Percentiles rank a stretch among this genome's conserved stretches.
Evolutionary conservation across 2,329 filamentous ascomycete genomes (phyloP).

Genomic region (Sclerotinia subarctica): DNA sequence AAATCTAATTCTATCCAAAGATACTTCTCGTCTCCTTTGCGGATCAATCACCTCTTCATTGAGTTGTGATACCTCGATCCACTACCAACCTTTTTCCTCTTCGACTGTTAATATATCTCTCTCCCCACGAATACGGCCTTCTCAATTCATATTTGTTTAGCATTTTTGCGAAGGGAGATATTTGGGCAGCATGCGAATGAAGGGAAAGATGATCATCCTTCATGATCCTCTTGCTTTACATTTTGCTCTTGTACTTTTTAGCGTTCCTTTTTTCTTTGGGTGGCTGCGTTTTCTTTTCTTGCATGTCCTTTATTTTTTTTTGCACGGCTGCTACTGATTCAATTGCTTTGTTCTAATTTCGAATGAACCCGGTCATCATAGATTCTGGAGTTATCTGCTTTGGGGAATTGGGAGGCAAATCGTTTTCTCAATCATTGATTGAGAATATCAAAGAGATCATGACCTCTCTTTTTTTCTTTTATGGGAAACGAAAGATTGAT

Average conservation of each 20-base stretch:
- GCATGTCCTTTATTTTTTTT: constrained; percentile 11
- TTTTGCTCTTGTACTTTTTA: constrained; percentile 18
- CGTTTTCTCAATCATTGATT: neutral
- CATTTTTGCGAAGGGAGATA: constrained; percentile 16
- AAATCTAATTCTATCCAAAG: constrained; percentile 1
- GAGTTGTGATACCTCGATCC: neutral
- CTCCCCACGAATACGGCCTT: constrained; percentile 5
- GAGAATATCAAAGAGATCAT: neutral
- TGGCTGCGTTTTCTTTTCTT: constrained; percentile 7
- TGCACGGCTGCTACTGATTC: constrained; percentile 1
- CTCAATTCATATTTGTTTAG: constrained; percentile 16
- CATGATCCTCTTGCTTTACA: constrained; percentile 7
- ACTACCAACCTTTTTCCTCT: neutral
- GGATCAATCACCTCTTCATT: constrained; percentile 3
- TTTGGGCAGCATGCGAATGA: constrained; percentile 17
- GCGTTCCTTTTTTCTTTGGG: constrained; percentile 13
- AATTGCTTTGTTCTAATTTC: constrained; percentile 13
- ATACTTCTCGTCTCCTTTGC: neutral
- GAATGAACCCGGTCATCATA: constrained; percentile 5
- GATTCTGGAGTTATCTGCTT: constrained; percentile 14
- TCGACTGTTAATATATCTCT: constrained; percentile 11
- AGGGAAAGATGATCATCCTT: constrained; percentile 1
- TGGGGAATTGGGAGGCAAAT: constrained; percentile 1
- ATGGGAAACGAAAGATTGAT: constrained; percentile 3
- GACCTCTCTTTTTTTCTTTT: neutral